A percentile compares a stretch with the other conserved stretches of the same genome.
Conservation (phyloP, 83 land plant species). For the Thuja plicata region DNA sequence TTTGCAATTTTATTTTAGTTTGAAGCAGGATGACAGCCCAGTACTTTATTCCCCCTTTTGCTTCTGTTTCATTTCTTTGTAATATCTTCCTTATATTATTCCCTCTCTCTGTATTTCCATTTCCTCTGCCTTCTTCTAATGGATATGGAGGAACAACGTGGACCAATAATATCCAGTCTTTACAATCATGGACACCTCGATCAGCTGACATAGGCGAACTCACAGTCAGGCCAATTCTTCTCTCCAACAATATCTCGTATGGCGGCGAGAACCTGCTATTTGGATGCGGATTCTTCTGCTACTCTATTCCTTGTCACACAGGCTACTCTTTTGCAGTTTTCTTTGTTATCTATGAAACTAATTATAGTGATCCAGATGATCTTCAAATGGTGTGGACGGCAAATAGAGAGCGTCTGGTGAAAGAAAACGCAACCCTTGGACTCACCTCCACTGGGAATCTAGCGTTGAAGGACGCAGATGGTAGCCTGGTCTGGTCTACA, state of each 20-base stretch:
- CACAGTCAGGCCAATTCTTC: neutral
- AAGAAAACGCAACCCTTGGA: conserved; percentile 15
- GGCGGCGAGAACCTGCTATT: neutral
- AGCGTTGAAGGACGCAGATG: conserved; percentile 9
- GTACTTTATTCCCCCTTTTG: no score
- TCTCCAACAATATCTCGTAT: neutral
- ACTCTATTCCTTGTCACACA: neutral
- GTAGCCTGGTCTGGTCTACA: conserved; percentile 19
- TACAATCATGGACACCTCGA: neutral
- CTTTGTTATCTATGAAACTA: neutral
- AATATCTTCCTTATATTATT: no score
- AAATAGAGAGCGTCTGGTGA: conserved; percentile 8
- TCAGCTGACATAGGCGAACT: neutral
- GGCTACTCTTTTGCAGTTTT: neutral
- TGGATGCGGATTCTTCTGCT: neutral
- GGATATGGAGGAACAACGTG: neutral
- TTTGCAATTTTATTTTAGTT: no score
- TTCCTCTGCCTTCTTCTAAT: no score
- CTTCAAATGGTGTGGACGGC: conserved; percentile 24
- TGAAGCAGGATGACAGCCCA: no score
- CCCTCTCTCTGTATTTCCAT: no score
- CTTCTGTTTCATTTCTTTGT: no score
- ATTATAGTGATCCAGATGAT: neutral
- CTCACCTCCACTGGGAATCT: conserved; percentile 18
- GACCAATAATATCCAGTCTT: neutral